Base-by-base conservation (phyloP, 495 filamentous ascomycete species). In the Schizothecium vesticola region DNA sequence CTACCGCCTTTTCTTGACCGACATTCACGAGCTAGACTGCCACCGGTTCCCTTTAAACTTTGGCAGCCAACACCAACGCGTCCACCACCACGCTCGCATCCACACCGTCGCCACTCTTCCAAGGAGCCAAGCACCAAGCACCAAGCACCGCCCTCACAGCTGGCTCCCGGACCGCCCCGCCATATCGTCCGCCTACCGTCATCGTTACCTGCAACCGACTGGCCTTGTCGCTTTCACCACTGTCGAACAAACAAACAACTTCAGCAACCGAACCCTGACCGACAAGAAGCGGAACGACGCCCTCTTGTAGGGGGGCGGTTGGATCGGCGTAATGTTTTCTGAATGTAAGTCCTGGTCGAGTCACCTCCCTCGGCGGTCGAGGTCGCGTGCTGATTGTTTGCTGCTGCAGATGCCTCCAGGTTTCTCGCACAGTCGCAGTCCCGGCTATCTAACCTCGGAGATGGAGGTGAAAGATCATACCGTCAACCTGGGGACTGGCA, bases 341-440 rank as follows among this genome's bases (percentile, higher is more conserved):
- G 94, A 97, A 90, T 97, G 94, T 97, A 86, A 83, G 94, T 84
- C 29, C 22, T 55, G 21, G 33, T 23, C 29, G 62, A 67, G 28
- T 65, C 31, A 19, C 28, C 31, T 11, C 25, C 11, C 23, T 43
- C 26, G 25, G 43, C 3, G 6, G 13, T 25, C 21, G 25, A 19
- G 62, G 36, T 12, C 36, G 11, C 22, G 19, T 59, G 63, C 55
- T 60, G 51, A 65, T 71, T 61, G 72, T 29, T 12, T 24, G 22
- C 28, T n/a, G 22, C 33, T 63, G 11, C 71, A 99, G 95, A 99
- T 90, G 95, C 95, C 72, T 98, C 96, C 64, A 90, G 90, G 63
- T 99, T 99, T 77, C 89, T 99, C 69, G 93, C 95, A 61, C 95
- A 99, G 86, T 98, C 95, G 64, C 94, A 97, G 81, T 96, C 95